These are phyloP conservation scores for Thielaviopsis ethacetica DNA, from an alignment of 2,329 filamentous ascomycete genomes.

Conservation along the genomic window DNA sequence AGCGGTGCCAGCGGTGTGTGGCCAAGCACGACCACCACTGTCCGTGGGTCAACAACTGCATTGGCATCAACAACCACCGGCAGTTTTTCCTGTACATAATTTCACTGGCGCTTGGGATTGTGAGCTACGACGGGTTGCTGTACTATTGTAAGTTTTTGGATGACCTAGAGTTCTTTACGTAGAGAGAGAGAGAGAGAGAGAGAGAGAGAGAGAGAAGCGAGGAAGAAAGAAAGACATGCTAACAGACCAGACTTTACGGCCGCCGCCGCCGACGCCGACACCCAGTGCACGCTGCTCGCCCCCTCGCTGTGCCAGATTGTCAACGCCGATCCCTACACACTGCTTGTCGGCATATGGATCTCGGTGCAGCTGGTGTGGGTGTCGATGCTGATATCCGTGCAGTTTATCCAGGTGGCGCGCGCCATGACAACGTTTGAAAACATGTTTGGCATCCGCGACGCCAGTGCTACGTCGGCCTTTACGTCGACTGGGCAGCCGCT, in stretches of 20 bases:
- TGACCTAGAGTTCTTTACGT: too few species aligned
- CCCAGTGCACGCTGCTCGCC: constrained; percentile 60
- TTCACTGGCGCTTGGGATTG: constrained; percentile 57
- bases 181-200: too few species aligned
- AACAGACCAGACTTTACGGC: constrained; percentile 39
- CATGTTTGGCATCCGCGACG: constrained; percentile 64
- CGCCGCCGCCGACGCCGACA: constrained; percentile 34
- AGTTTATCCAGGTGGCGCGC: constrained; percentile 78
- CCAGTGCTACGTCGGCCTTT: constrained; percentile 54
- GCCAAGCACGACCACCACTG: constrained; percentile 97
- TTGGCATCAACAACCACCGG: constrained; percentile 88
- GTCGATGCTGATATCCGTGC: constrained; percentile 89
- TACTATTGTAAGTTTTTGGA: constrained; percentile 54
- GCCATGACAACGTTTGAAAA: constrained; percentile 95
- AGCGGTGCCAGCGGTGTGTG: constrained; percentile 77
- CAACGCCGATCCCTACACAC: constrained; percentile 69
- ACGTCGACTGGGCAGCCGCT: constrained; percentile 63
- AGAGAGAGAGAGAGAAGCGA: too few species aligned
- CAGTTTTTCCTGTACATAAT: constrained; percentile 89
- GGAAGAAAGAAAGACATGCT: too few species aligned
- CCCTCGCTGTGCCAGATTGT: constrained; percentile 57
- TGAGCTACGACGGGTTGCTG: constrained; percentile 53
- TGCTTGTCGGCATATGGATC: constrained; percentile 65
- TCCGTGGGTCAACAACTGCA: constrained; percentile 94
- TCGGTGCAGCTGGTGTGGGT: constrained; percentile 85